These are phyloP conservation scores for Pseudocercospora ulei DNA, from an alignment of 2,329 filamentous ascomycete species.

Conservation along the genomic window DNA sequence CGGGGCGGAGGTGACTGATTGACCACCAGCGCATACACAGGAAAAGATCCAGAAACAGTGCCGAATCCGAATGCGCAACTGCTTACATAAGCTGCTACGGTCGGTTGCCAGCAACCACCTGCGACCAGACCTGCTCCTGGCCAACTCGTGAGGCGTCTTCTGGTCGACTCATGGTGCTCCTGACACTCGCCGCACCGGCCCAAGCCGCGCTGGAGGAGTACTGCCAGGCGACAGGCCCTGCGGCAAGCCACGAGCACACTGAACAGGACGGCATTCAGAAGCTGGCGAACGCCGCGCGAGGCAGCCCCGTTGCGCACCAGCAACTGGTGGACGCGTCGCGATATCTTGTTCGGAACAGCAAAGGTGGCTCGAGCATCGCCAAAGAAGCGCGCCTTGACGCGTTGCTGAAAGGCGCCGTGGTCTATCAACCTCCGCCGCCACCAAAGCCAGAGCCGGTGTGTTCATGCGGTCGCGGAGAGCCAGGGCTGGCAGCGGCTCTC, in stretches of 20 bases:
- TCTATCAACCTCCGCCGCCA: constrained; percentile 71
- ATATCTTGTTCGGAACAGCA: constrained; percentile 37
- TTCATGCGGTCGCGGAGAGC: too few relatives aligned
- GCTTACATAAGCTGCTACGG: background rate
- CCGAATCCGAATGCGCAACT: constrained; percentile 5
- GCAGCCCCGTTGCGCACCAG: constrained; percentile 60
- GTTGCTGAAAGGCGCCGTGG: constrained; percentile 59
- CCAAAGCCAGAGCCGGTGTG: constrained; percentile 67
- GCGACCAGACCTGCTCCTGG: too few relatives aligned
- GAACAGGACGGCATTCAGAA: constrained; percentile 15
- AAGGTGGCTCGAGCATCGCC: constrained; percentile 8
- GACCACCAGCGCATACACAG: too few relatives aligned
- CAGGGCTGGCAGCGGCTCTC: too few relatives aligned
- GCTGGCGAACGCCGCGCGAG: constrained; percentile 37
- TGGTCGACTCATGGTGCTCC: constrained; percentile 68
- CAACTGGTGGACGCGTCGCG: constrained; percentile 58
- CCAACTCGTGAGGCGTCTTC: too few relatives aligned
- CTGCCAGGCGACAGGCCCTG: constrained; percentile 12
- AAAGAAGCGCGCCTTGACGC: constrained; percentile 50
- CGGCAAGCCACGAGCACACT: constrained; percentile 7
- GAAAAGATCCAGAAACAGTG: constrained; percentile 1
- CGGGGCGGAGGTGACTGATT: too few relatives aligned
- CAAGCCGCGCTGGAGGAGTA: constrained; percentile 50
- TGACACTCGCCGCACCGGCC: constrained; percentile 63
- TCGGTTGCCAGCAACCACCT: background rate